Base-by-base conservation (phyloP, 1,284 basidiomycete genomes). In the Microbotryomycetes sp. region DNA sequence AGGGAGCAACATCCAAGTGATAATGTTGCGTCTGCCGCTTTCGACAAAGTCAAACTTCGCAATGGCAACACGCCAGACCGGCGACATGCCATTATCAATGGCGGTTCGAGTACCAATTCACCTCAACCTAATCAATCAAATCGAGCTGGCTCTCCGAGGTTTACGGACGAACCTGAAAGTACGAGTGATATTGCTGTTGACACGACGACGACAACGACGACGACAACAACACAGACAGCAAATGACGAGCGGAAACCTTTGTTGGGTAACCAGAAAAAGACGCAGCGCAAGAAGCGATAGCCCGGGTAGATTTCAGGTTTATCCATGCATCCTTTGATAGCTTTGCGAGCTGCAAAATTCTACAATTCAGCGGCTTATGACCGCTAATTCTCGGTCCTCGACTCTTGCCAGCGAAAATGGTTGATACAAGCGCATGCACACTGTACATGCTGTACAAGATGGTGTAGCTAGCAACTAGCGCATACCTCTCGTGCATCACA, bases 31-130 rank as follows among this genome's bases (percentile, higher is more conserved):
- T 53, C 26, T 45, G 54, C 52, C 15, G 65, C 60, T 3, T 66
- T 66, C 47, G 65, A 66, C 62, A 63, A 63, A 49, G 65, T 66
- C 52, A 58, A 58, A 47, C 30, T 66, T 0, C 61, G 65, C 3
- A 60, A 60, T 15, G 65, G 65, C 3, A 58, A 58, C 3, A 25
- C 56, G 3, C 65, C 65, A 22, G 65, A 66, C 9, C 55, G 65
- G 19, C 25, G 65, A 4, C 50, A 52, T n/a, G n/a, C n/a, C 12
- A 52, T 52, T 29, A 25, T 52, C 26, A 30, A 52, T 29, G 50
- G 50, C 7, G 50, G 12, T 12, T 52, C 50, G 22, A n/a, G 25
- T 14, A 29, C 12, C 50, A 16, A 29, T 30, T 52, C 30, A n/a
- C 23, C 50, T 25, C 3, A n/a, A 29, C 50, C 25, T 25, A 29